These are phyloP conservation scores for Penicillium ucsense DNA, from an alignment of 495 filamentous ascomycete genomes.

Conservation along the genomic window DNA sequence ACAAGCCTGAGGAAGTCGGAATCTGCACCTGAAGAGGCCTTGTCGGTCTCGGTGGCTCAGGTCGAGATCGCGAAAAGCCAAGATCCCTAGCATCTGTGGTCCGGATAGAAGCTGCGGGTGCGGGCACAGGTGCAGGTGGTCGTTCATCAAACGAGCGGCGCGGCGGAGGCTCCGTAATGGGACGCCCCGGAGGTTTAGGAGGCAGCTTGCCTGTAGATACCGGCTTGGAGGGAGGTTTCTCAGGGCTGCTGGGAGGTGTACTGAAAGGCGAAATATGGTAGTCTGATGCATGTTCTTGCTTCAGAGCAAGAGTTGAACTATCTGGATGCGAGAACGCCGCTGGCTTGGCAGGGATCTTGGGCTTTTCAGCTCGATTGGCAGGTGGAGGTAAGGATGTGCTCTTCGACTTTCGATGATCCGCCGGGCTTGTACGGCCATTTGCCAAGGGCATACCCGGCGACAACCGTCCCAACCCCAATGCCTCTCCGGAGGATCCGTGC, in stretches of 20 bases:
- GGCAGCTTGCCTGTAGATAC: slow-evolving; percentile 6
- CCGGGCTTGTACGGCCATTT: slow-evolving; percentile 13
- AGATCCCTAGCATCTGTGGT: slow-evolving; percentile 18
- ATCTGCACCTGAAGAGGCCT: slow-evolving; percentile 31
- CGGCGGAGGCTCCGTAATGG: slow-evolving; percentile 14
- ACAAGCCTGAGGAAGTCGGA: slow-evolving; percentile 13
- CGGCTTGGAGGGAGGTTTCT: slow-evolving; percentile 34
- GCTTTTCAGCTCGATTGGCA: slow-evolving; percentile 75
- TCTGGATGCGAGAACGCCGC: slow-evolving; percentile 24
- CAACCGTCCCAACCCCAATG: slow-evolving; percentile 38
- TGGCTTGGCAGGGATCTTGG: slow-evolving; percentile 51
- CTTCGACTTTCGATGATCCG: slow-evolving; percentile 24
- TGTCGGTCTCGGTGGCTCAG: slow-evolving; percentile 20
- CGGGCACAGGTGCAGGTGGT: slow-evolving; percentile 5
- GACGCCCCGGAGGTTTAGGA: slow-evolving; percentile 10
- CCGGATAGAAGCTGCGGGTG: background rate
- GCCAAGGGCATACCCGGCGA: slow-evolving; percentile 26
- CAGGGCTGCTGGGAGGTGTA: slow-evolving; percentile 75
- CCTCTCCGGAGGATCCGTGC: slow-evolving; percentile 39
- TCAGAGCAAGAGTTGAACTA: slow-evolving; percentile 25
- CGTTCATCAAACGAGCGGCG: slow-evolving; percentile 23
- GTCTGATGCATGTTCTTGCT: slow-evolving; percentile 24
- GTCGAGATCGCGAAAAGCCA: slow-evolving; percentile 18
- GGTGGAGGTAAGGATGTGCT: slow-evolving; percentile 52
- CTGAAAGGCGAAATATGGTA: slow-evolving; percentile 76